Base-by-base conservation (phyloP, 2,329 filamentous ascomycete genomes). In the Aspergillus latus region DNA sequence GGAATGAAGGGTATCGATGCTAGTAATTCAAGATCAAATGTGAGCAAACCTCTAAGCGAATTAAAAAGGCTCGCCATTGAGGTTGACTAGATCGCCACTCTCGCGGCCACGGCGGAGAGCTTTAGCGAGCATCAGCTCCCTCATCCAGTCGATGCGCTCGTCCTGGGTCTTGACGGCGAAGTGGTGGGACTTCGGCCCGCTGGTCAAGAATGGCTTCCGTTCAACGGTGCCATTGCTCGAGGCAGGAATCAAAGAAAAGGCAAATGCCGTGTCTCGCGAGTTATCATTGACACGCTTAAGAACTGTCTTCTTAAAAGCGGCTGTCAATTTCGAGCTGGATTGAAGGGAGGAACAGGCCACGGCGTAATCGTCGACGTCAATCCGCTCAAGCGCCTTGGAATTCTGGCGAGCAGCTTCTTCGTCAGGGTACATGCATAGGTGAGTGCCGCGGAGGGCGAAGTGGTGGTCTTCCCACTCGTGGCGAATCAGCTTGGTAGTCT, bases 391-490 rank as follows among this genome's bases (percentile, higher is more conserved):
- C 0, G 70, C 66, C 7, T 58, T 60, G 0, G 64, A 67, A 6
- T 63, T 47, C 0, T 62, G 65, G 1, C 44, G 52, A 7, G 70
- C 59, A 4, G 59, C 56, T 0, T 59, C 34, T 39, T 70, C 68
- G 40, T 71, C 66, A 0, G 43, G 34, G 51, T 69, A 45, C 52
- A 55, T 55, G 28, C 29, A 44, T 0, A 55, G 52, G 1, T 85
- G 81, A 10, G 87, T 90, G 50, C 88, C 88, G 61, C 86, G 85
- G 59, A 97, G 86, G 10, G 90, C 90, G 72, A 94, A 94, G 76
- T 92, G 94, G 62, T 89, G 86, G 69, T 96, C 90, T 67, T 92
- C 84, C 92, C 92, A 97, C 75, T 97, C 92, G 73, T 96, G 90
- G 39, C 92, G 89, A 55, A 97, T 82, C 78, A 96, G 86, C 67